Conservation (phyloP, 1,139 yeast genomes). For the Suhomyces yuchorum region DNA sequence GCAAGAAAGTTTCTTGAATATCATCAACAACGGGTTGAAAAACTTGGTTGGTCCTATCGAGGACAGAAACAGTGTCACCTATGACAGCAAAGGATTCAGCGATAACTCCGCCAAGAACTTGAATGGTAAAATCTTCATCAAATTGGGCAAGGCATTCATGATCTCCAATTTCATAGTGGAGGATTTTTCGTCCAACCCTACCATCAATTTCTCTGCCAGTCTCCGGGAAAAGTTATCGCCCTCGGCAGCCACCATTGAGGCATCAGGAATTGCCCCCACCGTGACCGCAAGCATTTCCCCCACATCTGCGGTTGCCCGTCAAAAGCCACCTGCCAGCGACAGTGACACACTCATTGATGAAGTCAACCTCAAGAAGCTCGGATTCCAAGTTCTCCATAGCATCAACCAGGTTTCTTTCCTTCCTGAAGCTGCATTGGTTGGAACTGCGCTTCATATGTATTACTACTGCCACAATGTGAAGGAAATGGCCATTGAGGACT, state of each 20-base stretch:
- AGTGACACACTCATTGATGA: slow-evolving; percentile 15
- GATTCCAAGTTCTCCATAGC: slow-evolving; percentile 45
- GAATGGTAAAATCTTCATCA: slow-evolving; percentile 43
- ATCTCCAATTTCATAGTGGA: slow-evolving; percentile 29
- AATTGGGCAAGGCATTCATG: slow-evolving; percentile 39
- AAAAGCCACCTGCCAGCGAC: slow-evolving; percentile 3
- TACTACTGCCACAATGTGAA: slow-evolving; percentile 25
- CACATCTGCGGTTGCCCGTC: slow-evolving; percentile 3
- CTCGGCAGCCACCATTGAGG: slow-evolving; percentile 2
- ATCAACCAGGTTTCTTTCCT: slow-evolving; percentile 39
- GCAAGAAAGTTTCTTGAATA: slow-evolving; percentile 44
- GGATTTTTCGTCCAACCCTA: slow-evolving; percentile 12
- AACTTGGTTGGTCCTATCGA: slow-evolving; percentile 24
- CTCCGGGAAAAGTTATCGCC: slow-evolving; percentile 7
- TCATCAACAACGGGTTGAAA: slow-evolving; percentile 38
- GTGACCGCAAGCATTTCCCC: slow-evolving; percentile 7
- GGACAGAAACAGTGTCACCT: slow-evolving; percentile 8
- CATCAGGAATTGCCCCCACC: slow-evolving; percentile 3
- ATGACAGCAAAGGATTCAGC: slow-evolving; percentile 23
- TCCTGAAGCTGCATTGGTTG: slow-evolving; percentile 44
- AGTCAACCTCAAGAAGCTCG: slow-evolving; percentile 45
- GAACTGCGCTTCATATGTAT: slow-evolving; percentile 39
- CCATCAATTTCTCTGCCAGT: slow-evolving; percentile 3
- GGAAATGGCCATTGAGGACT: slow-evolving; percentile 23
- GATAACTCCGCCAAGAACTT: slow-evolving; percentile 33